Percentiles rank a stretch among this genome's conserved stretches.
Evolutionary conservation across 192 early-diverging fungal genomes (phyloP).

Genomic region (Pilobolus umbonatus): DNA sequence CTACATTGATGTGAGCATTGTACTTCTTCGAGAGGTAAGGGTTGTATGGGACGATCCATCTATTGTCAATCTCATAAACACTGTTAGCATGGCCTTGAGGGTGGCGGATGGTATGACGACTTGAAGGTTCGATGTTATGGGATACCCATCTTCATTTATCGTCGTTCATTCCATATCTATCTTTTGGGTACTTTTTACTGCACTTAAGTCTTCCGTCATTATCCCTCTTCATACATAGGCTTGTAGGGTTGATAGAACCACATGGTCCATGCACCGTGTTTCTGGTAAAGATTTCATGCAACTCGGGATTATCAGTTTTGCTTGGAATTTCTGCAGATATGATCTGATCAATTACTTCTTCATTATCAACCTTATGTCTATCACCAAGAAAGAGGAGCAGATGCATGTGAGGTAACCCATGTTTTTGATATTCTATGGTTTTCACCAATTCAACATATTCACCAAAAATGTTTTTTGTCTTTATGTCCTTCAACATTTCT

Average conservation of each 20-base stretch:
- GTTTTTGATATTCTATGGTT: conserved; percentile 36
- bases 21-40: conserved; percentile 27
- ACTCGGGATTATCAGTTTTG: no score
- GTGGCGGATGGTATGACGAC: neutral
- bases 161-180: conserved; percentile 1
- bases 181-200: conserved; percentile 21
- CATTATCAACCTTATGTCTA: no score
- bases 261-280: no score
- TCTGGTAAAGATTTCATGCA: no score
- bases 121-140: neutral
- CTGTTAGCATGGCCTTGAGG: no score
- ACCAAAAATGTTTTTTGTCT: conserved; percentile 8
- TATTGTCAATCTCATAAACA: neutral
- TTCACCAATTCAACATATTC: conserved; percentile 23
- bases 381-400: no score
- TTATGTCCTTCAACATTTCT: conserved; percentile 16
- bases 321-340: no score
- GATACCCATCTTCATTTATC: conserved; percentile 26
- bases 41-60: conserved; percentile 31
- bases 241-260: neutral
- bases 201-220: no score
- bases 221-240: neutral
- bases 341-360: no score
- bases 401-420: no score
- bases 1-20: conserved; percentile 34